Evolutionary conservation across 768 basidiomycete genomes (phyloP), one percentile per base, ranked within the genome.

Genomic region (Megacollybia marginata): DNA sequence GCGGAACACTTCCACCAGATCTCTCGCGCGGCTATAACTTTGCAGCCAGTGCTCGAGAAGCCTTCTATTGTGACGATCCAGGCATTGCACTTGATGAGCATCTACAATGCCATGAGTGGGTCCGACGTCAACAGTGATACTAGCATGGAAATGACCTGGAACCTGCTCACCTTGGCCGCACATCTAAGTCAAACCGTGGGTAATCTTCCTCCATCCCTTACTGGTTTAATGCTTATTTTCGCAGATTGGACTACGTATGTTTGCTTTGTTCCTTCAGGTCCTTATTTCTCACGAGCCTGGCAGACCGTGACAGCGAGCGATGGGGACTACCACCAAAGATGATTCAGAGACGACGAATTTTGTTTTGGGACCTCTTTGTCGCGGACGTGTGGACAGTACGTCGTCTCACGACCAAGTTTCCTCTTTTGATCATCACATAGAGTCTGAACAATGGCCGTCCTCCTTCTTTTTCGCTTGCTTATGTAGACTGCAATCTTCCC

Each of bases 291-390:
- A 40, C 8, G 13, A 15, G 38, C 11, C 35, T 28, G 20, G 16
- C 42, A 81, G 83, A 85, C 60, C 79, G 85, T 44, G 84, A 87
- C 54, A 81, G 80, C 52, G 72, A 71, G 12, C 66, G 78, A 48
- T 86, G 84, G 84, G 75, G 70, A 2, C 64, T 88, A n/a, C 69
- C 77, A 5, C 65, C 75, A 2, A 79, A 79, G 59, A 75, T 80
- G 55, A 80, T 88, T 0, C 74, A 84, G 53, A 68, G 85, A 28
- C 74, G 87, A 9, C 75, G 85, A 3, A 67, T 81, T 32, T 65
- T 87, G 9, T 88, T 90, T 65, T 90, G 87, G 87, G 84, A 88
- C 58, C 69, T 88, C 9, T 88, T 86, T 54, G 71, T 83, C 16
- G 79, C 81, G 0, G 87, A 89, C 55, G 69, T 75, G 4, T 88